phyloP scores from a whole-genome alignment of 2,329 filamentous ascomycete genomes.

The Dactylella cylindrospora region DNA sequence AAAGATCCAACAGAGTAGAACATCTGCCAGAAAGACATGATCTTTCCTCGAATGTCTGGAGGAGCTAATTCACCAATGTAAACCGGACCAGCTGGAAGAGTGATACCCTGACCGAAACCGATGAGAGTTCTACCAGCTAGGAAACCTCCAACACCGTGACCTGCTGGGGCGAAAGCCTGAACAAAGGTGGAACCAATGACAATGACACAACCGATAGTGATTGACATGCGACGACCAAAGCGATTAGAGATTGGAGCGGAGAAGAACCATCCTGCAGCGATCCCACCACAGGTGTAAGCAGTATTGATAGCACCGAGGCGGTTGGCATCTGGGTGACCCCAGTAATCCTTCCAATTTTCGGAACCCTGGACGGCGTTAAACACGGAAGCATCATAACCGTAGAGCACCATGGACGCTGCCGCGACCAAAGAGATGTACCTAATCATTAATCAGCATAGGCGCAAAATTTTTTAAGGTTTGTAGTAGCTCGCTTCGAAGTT shows the following conservation, averaged over 20 bases:
- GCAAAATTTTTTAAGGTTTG: no score
- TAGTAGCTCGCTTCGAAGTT: no score
- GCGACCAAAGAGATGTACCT: slow-evolving; percentile 71
- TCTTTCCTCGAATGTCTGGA: slow-evolving; percentile 64
- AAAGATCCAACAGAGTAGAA: slow-evolving; percentile 68
- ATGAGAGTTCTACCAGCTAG: slow-evolving; percentile 69
- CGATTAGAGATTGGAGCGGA: slow-evolving; percentile 61
- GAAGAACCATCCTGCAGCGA: slow-evolving; percentile 69
- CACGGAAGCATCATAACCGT: slow-evolving; percentile 72
- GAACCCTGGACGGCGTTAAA: slow-evolving; percentile 72
- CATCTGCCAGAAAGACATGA: slow-evolving; percentile 71
- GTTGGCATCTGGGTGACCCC: slow-evolving; percentile 50
- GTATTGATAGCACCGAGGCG: slow-evolving; percentile 65
- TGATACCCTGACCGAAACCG: slow-evolving; percentile 69
- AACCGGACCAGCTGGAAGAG: slow-evolving; percentile 66
- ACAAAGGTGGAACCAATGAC: slow-evolving; percentile 70
- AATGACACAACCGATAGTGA: slow-evolving; percentile 65
- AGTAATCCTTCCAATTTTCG: slow-evolving; percentile 63
- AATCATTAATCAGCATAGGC: slow-evolving; percentile 16
- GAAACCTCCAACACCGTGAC: slow-evolving; percentile 63
- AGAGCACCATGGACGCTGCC: slow-evolving; percentile 73
- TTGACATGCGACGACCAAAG: slow-evolving; percentile 50
- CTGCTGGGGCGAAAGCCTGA: slow-evolving; percentile 65
- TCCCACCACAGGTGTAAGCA: slow-evolving; percentile 69
- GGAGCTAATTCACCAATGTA: slow-evolving; percentile 71